Percentiles rank a stretch among this genome's conserved stretches.
These are phyloP conservation scores for Acidiella bohemica DNA, from an alignment of 495 filamentous ascomycete species.

Conservation along the genomic window DNA sequence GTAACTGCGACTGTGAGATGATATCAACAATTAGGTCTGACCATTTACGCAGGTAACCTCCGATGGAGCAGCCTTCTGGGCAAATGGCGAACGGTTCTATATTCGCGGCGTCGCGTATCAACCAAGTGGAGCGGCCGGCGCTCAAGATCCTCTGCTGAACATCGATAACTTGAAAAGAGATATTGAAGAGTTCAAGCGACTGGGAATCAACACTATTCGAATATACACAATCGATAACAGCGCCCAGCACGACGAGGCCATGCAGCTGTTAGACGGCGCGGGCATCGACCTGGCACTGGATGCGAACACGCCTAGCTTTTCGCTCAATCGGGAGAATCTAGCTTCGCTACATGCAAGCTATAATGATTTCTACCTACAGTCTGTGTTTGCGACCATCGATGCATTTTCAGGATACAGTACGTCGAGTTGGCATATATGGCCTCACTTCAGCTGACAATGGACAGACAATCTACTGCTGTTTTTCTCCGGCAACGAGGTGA, in stretches of 20 bases:
- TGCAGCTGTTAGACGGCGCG: constrained; percentile 26
- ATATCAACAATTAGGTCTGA: too few relatives aligned
- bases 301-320: constrained; percentile 62
- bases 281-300: constrained; percentile 85
- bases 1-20: too few relatives aligned
- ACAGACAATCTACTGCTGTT: constrained; percentile 69
- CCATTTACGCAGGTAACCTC: not conserved
- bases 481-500: constrained; percentile 97
- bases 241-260: constrained; percentile 50
- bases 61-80: constrained; percentile 11
- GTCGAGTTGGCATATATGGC: too few relatives aligned
- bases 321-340: constrained; percentile 67
- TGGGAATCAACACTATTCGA: constrained; percentile 83
- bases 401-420: constrained; percentile 62
- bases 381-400: constrained; percentile 84
- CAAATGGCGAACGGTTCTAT: constrained; percentile 11
- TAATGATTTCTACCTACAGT: constrained; percentile 84
- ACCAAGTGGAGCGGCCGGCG: constrained; percentile 11
- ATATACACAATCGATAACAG: constrained; percentile 90
- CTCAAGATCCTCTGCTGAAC: constrained; percentile 10
- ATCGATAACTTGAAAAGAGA: constrained; percentile 41
- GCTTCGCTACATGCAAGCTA: constrained; percentile 54
- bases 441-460: constrained; percentile 14
- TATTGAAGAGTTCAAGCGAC: constrained; percentile 64
- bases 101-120: constrained; percentile 16